Conservation (phyloP, 208 protist genomes). For the Phytomonas serpens region DNA sequence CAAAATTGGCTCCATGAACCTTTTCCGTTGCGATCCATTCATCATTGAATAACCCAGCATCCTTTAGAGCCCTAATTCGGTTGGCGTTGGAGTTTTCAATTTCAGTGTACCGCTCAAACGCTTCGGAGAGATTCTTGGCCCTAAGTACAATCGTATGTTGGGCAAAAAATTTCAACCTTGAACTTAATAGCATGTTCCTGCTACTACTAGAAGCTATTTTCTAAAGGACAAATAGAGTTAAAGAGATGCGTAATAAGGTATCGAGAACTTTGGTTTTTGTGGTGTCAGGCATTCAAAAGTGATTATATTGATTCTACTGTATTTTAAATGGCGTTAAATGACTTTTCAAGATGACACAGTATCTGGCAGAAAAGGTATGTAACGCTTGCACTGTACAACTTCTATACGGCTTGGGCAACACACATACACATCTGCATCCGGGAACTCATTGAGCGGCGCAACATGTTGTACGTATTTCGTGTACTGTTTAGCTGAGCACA, state of each 20-base stretch:
- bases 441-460: constrained; percentile 38
- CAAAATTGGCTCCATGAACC: constrained; percentile 86
- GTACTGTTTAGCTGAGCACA: constrained; percentile 58
- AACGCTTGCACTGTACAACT: constrained; percentile 38
- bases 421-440: constrained; percentile 77
- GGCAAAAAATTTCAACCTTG: background rate
- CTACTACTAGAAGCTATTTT: background rate
- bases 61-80: constrained; percentile 47
- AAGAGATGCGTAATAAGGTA: background rate
- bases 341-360: background rate
- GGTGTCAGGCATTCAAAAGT: background rate
- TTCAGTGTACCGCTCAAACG: constrained; percentile 80
- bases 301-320: background rate
- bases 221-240: background rate
- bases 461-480: constrained; percentile 39
- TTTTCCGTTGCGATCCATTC: constrained; percentile 88
- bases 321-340: background rate
- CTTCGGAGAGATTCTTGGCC: background rate
- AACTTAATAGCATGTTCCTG: background rate
- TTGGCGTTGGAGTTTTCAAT: constrained; percentile 74
- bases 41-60: constrained; percentile 45
- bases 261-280: background rate
- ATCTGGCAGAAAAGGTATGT: constrained; percentile 14
- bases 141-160: background rate
- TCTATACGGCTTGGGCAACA: constrained; percentile 58